Conservation (phyloP, 2,329 filamentous ascomycete species). For the Pseudocercospora crystallina region DNA sequence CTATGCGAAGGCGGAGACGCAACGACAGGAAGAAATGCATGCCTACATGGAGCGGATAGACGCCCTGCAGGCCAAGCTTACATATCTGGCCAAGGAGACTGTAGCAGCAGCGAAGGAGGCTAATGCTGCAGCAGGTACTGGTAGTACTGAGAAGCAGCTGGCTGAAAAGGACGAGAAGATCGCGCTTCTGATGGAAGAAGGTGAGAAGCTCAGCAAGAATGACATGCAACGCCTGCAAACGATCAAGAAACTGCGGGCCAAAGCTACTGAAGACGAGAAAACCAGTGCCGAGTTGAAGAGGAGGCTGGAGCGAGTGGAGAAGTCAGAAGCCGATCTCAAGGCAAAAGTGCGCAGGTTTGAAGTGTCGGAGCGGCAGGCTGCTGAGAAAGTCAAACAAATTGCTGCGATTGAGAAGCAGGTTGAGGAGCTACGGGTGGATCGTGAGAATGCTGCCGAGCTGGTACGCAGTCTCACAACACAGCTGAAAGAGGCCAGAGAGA, state of each 20-base stretch:
- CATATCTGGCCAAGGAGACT: conserved; percentile 80
- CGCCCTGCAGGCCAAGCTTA: conserved; percentile 84
- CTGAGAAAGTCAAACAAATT: conserved; percentile 60
- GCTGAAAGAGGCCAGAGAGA: conserved; percentile 64
- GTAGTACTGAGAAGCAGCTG: conserved; percentile 72
- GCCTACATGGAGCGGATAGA: conserved; percentile 86
- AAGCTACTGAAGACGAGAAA: conserved; percentile 54
- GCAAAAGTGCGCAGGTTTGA: conserved; percentile 63
- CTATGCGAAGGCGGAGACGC: conserved; percentile 52
- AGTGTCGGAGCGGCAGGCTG: conserved; percentile 56
- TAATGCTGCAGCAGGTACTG: conserved; percentile 60
- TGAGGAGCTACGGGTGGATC: conserved; percentile 33
- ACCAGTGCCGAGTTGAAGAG: conserved; percentile 52
- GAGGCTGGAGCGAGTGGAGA: conserved; percentile 66
- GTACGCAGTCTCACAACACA: conserved; percentile 70
- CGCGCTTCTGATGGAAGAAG: conserved; percentile 85
- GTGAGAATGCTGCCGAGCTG: conserved; percentile 52
- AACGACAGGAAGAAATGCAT: conserved; percentile 79
- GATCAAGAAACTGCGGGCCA: conserved; percentile 73
- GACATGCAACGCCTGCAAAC: conserved; percentile 81
- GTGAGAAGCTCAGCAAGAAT: conserved; percentile 78
- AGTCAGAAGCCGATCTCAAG: conserved; percentile 60
- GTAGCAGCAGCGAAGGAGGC: conserved; percentile 72
- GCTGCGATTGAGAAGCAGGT: conserved; percentile 54
- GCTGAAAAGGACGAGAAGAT: conserved; percentile 91